These are phyloP conservation scores for Prunus mume DNA, from an alignment of 306 rosid genomes.

Conservation along the genomic window DNA sequence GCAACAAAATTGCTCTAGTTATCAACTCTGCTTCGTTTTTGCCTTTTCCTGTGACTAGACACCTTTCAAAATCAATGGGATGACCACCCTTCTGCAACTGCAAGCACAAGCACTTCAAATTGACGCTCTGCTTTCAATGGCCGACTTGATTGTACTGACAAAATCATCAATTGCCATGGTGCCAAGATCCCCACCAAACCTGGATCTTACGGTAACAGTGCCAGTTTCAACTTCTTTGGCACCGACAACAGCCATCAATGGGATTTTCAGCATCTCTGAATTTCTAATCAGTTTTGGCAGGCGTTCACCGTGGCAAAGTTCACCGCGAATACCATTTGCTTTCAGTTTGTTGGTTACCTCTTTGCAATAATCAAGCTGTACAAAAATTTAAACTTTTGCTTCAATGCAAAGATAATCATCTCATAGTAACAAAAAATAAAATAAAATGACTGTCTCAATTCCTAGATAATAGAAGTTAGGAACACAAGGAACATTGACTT, in stretches of 20 bases:
- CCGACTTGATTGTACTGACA: conserved; percentile 56
- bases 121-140: conserved; percentile 46
- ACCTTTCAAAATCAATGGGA: conserved; percentile 1
- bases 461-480: too few relatives aligned
- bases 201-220: conserved; percentile 76
- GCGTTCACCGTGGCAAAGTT: conserved; percentile 86
- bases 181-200: conserved; percentile 86
- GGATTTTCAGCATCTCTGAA: conserved; percentile 86
- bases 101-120: conserved; percentile 35
- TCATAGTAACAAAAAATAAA: not conserved
- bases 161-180: conserved; percentile 76
- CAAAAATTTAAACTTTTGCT: conserved; percentile 13
- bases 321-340: conserved; percentile 63
- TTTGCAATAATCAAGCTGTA: conserved; percentile 75
- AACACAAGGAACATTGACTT: not conserved
- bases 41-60: not conserved
- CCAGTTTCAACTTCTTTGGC: conserved; percentile 76
- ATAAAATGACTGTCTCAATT: not conserved
- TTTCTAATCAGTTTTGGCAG: conserved; percentile 92
- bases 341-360: conserved; percentile 62
- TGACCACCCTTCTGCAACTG: not conserved
- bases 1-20: conserved; percentile 2
- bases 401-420: not conserved
- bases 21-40: not conserved
- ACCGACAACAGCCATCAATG: conserved; percentile 96